These are phyloP conservation scores for Quercus phellos DNA, from an alignment of 331 rosid genomes.

Conservation along the genomic window DNA sequence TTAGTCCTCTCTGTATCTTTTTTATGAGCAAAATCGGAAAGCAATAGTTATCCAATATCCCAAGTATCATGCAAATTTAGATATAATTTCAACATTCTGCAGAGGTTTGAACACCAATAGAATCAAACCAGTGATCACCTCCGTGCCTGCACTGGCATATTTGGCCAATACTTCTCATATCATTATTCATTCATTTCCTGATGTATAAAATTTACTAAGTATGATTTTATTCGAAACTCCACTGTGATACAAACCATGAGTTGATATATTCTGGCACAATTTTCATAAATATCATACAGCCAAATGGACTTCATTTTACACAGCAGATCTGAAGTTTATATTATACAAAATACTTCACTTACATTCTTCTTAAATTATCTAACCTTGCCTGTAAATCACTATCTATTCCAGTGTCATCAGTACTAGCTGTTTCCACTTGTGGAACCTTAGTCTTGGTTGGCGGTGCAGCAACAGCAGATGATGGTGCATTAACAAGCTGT, in stretches of 20 bases:
- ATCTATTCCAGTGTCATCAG: slow-evolving; percentile 81
- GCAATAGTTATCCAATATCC: not conserved
- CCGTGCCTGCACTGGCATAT: not conserved
- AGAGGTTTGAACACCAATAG: not conserved
- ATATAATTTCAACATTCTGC: not conserved
- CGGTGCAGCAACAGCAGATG: slow-evolving; percentile 78
- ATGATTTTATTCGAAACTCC: slow-evolving; percentile 15
- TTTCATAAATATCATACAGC: slow-evolving; percentile 16
- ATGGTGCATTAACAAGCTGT: slow-evolving; percentile 94
- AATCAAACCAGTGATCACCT: not conserved
- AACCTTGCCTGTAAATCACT: slow-evolving; percentile 91
- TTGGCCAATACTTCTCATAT: not conserved
- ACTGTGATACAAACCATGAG: slow-evolving; percentile 13
- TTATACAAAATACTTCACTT: slow-evolving; percentile 27
- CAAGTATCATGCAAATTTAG: not conserved
- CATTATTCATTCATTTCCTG: not conserved
- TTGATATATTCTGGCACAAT: slow-evolving; percentile 29
- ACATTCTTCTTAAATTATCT: slow-evolving; percentile 85
- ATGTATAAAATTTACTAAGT: not conserved
- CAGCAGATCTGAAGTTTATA: slow-evolving; percentile 6
- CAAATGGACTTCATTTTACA: slow-evolving; percentile 24
- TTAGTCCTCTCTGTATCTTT: no score
- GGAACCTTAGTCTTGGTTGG: slow-evolving; percentile 65
- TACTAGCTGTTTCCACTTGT: slow-evolving; percentile 65
- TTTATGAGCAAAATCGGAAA: not conserved